Conservation (phyloP, 2,329 filamentous ascomycete species). For the Tympanopsis confertula region DNA sequence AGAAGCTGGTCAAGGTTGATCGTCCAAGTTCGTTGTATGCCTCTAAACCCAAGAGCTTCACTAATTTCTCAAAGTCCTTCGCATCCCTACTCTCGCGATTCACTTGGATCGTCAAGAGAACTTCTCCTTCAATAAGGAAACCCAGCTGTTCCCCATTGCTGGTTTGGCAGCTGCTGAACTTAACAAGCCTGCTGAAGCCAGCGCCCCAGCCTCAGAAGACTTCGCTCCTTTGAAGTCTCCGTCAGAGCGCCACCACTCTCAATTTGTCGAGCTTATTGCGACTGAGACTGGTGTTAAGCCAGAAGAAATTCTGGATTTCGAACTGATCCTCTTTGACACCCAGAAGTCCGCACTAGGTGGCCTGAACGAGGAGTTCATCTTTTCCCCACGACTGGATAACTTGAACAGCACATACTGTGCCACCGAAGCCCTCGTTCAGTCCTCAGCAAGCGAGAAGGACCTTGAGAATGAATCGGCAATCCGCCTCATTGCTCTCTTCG, state of each 20-base stretch:
- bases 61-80: slow-evolving; percentile 41
- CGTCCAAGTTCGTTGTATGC: slow-evolving; percentile 45
- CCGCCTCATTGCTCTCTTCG: slow-evolving; percentile 86
- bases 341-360: slow-evolving; percentile 84
- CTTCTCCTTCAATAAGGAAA: slow-evolving; percentile 95
- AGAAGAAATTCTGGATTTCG: slow-evolving; percentile 76
- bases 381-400: slow-evolving; percentile 91
- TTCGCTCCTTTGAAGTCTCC: slow-evolving; percentile 70
- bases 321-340: slow-evolving; percentile 92
- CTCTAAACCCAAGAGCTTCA: too few species aligned
- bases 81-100: slow-evolving; percentile 87
- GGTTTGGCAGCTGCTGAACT: slow-evolving; percentile 80
- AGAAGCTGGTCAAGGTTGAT: slow-evolving; percentile 82
- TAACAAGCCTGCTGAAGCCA: slow-evolving; percentile 51
- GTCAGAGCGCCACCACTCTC: slow-evolving; percentile 76
- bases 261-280: slow-evolving; percentile 75
- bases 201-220: slow-evolving; percentile 23
- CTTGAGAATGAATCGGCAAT: slow-evolving; percentile 71
- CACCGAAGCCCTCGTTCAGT: slow-evolving; percentile 73
- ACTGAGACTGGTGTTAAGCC: slow-evolving; percentile 61
- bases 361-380: slow-evolving; percentile 86
- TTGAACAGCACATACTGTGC: slow-evolving; percentile 93
- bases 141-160: slow-evolving; percentile 84
- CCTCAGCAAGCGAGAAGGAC: slow-evolving; percentile 48
- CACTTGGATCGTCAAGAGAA: slow-evolving; percentile 78